These are phyloP conservation scores for Paramyrothecium sp. DNA, from an alignment of 2,329 filamentous ascomycete genomes.

Conservation along the genomic window DNA sequence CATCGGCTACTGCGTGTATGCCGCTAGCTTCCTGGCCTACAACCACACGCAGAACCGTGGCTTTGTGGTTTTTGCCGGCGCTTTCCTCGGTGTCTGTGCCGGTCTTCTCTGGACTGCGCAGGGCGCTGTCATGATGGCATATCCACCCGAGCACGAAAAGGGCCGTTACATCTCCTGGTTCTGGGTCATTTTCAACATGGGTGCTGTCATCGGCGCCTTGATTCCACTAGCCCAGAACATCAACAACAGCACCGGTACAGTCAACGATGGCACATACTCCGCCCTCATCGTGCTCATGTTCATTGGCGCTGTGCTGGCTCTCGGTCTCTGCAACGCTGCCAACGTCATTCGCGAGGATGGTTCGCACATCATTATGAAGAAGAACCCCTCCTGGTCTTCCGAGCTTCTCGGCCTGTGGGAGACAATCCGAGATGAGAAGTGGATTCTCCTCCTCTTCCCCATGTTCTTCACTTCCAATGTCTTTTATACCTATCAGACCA, in stretches of 20 bases:
- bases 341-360: conserved; percentile 38
- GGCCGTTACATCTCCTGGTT: conserved; percentile 88
- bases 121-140: conserved; percentile 87
- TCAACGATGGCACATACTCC: conserved; percentile 49
- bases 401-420: conserved; percentile 39
- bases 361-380: conserved; percentile 30
- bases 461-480: conserved; percentile 56
- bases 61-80: conserved; percentile 75
- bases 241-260: conserved; percentile 48
- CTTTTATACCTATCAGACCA: conserved; percentile 58
- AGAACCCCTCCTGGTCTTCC: conserved; percentile 32
- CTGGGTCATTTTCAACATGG: conserved; percentile 94
- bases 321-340: conserved; percentile 46
- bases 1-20: conserved; percentile 74
- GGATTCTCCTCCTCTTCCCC: conserved; percentile 39
- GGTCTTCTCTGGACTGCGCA: conserved; percentile 81
- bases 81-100: conserved; percentile 74
- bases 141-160: conserved; percentile 78
- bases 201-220: conserved; percentile 80
- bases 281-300: conserved; percentile 47
- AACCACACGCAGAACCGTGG: conserved; percentile 65
- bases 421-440: conserved; percentile 31
- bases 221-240: conserved; percentile 75
- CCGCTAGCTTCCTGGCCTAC: conserved; percentile 68
- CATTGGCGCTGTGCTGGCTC: conserved; percentile 44